phyloP scores from a whole-genome alignment of 2,329 filamentous ascomycete genomes.

The Venturia nashicola region DNA sequence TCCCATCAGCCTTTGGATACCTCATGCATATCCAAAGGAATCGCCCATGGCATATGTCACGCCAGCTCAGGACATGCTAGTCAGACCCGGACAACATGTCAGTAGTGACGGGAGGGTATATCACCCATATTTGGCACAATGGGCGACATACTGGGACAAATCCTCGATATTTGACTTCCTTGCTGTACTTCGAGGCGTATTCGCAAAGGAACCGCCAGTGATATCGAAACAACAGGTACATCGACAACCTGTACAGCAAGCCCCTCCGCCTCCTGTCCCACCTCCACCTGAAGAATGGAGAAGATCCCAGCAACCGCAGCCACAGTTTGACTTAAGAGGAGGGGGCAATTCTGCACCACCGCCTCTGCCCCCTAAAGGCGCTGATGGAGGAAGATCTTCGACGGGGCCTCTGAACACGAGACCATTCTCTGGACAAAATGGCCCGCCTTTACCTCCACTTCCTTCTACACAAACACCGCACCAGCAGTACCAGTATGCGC shows the following conservation, averaged over 20 bases:
- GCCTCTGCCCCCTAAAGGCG: conserved; percentile 17
- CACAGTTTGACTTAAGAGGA: not conserved
- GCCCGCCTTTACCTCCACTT: conserved; percentile 6
- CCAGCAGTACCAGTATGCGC: not conserved
- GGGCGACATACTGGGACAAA: conserved; percentile 84
- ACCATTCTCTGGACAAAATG: not conserved
- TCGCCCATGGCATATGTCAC: conserved; percentile 80
- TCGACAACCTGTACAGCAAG: conserved; percentile 28
- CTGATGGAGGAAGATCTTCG: not conserved
- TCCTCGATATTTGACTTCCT: conserved; percentile 76
- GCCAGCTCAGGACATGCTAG: conserved; percentile 75
- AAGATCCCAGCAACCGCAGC: conserved; percentile 19
- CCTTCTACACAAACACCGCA: not conserved
- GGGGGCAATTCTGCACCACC: conserved; percentile 15
- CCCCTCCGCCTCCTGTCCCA: conserved; percentile 54
- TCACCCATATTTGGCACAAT: conserved; percentile 87
- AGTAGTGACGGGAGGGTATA: conserved; percentile 88
- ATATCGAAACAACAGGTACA: conserved; percentile 48
- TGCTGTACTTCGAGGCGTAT: conserved; percentile 70
- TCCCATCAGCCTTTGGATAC: conserved; percentile 85
- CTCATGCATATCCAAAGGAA: conserved; percentile 77
- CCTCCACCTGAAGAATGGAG: conserved; percentile 50
- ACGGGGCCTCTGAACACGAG: not conserved
- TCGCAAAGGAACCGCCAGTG: conserved; percentile 89
- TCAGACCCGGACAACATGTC: conserved; percentile 88